Evolutionary conservation across 495 filamentous ascomycete species (phyloP).

Genomic region (Xylaria bambusicola): DNA sequence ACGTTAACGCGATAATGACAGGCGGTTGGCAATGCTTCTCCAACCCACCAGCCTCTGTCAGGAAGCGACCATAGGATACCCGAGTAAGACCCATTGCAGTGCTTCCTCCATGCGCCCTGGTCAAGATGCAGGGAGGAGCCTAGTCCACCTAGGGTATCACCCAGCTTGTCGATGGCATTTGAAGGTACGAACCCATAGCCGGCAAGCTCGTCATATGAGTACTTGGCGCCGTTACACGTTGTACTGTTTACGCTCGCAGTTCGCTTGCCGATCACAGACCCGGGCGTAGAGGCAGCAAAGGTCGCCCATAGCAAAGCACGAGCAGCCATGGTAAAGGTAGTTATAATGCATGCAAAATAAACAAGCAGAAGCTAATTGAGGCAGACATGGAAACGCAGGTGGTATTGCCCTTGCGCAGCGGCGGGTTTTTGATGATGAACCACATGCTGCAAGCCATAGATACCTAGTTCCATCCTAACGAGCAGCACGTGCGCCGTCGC

Average conservation of each 20-base stretch:
- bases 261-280: constrained; percentile 11
- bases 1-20: no score
- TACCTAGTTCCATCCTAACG: not conserved
- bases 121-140: constrained; percentile 71
- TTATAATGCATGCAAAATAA: not conserved
- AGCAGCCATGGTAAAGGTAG: constrained; percentile 15
- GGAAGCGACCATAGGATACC: constrained; percentile 68
- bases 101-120: constrained; percentile 62
- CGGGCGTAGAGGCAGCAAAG: constrained; percentile 16
- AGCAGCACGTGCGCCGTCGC: not conserved
- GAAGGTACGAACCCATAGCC: constrained; percentile 67
- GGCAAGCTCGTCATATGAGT: constrained; percentile 68
- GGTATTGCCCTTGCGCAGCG: not conserved
- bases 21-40: no score
- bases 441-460: not conserved
- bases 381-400: not conserved
- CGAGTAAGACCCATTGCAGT: constrained; percentile 54
- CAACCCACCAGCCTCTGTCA: constrained; percentile 66
- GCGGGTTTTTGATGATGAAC: no score
- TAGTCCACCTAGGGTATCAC: constrained; percentile 71
- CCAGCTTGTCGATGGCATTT: constrained; percentile 67
- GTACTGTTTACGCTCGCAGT: constrained; percentile 23
- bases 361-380: no score
- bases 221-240: constrained; percentile 63
- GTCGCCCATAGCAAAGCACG: constrained; percentile 13